Base-by-base conservation (phyloP, 148 eudicot species). In the Salicornia ramosissima region DNA sequence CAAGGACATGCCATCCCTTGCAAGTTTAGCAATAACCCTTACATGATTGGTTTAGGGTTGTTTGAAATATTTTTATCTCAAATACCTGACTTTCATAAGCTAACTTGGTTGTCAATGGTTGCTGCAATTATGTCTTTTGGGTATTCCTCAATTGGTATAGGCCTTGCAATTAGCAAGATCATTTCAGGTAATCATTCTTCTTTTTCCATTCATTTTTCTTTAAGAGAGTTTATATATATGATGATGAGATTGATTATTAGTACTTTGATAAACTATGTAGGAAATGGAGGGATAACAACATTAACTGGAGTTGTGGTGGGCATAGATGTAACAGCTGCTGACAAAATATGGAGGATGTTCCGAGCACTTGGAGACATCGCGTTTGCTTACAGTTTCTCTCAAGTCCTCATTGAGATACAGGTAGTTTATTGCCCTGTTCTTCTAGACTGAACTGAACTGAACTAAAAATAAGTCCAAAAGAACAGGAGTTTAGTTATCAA, bases 81-180 rank as follows among this genome's bases (percentile, higher is more conserved):
- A 67, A 86, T 87, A 54, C 92, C 87, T 14, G 79, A 86, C 39
- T 87, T 87, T 47, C 84, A 86, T 64, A 71, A 87, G 70, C 78
- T 90, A 2, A 84, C 96, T 0, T 76, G 78, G 75, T 81, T 90
- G 11, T 90, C 96, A 6, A 69, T 78, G 42, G 74, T 87, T 61
- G 96, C 92, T 10, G 96, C 96, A 7, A 42, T 80, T 34, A 90
- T 90, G 96, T 90, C 96, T 53, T 86, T 90, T 57, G 79, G 75
- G 4, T 90, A 90, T 70, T 78, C 96, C 7, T 76, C 86, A 22
- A 87, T 90, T 25, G 96, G 96, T 16, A 71, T 88, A 9, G 86
- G 90, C 7, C 89, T 90, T 34, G 86, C 90, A 22, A 33, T 90
- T 51, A 73, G 90, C n/a, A 86, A 50, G 69, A 65, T 90, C 21